phyloP scores from a whole-genome alignment of 768 basidiomycete species.

The Suillus paluster region DNA sequence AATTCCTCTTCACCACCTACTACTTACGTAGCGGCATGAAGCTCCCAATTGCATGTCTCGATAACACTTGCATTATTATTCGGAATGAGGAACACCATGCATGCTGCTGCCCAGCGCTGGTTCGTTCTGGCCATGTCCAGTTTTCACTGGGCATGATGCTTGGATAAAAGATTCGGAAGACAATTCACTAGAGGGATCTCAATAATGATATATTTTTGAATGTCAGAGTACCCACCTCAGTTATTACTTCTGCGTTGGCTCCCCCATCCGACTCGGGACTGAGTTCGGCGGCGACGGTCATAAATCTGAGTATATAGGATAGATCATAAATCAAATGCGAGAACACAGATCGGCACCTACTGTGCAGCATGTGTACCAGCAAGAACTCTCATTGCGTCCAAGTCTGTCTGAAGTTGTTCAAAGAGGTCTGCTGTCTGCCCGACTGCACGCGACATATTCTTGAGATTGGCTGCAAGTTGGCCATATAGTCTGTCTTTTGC shows the following conservation, averaged over 20 bases:
- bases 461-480: conserved; percentile 72
- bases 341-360: conserved; percentile 47
- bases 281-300: conserved; percentile 53
- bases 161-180: no score
- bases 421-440: conserved; percentile 77
- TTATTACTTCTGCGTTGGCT: background rate
- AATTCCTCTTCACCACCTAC: no score
- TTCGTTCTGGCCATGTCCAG: no score
- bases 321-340: background rate
- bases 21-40: no score
- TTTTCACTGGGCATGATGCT: no score
- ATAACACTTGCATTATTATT: no score
- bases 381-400: conserved; percentile 79
- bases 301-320: conserved; percentile 42
- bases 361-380: conserved; percentile 83
- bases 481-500: conserved; percentile 82
- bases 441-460: conserved; percentile 68
- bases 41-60: no score
- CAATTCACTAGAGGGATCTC: no score
- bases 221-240: background rate
- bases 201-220: background rate
- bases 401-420: conserved; percentile 73
- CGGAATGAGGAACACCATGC: no score
- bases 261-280: conserved; percentile 32
- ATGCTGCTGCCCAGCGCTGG: no score